phyloP scores from a whole-genome alignment of 2,329 filamentous ascomycete species.

The Xylariomycetidae sp. region DNA sequence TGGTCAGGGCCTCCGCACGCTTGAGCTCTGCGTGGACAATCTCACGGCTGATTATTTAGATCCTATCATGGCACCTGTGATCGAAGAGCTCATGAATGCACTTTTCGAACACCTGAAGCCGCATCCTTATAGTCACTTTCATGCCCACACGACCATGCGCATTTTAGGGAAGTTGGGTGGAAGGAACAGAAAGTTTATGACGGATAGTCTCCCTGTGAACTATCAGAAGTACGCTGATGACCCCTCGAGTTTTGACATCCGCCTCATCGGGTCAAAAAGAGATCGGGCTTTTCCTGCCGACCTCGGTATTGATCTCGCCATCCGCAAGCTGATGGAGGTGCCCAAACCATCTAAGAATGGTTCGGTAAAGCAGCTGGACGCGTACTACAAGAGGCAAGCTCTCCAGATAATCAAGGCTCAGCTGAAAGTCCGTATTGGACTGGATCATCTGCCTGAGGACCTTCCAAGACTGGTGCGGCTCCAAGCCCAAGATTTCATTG shows the following conservation, averaged over 20 bases:
- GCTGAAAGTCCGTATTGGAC: conserved; percentile 83
- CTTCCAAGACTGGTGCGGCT: conserved; percentile 78
- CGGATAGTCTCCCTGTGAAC: conserved; percentile 75
- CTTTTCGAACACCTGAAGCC: conserved; percentile 94
- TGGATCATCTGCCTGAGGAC: conserved; percentile 84
- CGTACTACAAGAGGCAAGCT: conserved; percentile 90
- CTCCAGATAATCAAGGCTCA: conserved; percentile 84
- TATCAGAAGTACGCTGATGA: conserved; percentile 88
- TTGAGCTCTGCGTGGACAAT: conserved; percentile 97
- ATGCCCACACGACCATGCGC: conserved; percentile 94
- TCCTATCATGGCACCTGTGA: conserved; percentile 97
- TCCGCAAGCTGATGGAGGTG: conserved; percentile 79
- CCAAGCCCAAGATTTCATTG: conserved; percentile 80
- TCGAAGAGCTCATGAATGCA: conserved; percentile 97
- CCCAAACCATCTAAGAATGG: conserved; percentile 56
- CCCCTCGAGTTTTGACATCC: conserved; percentile 78
- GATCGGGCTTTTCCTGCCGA: conserved; percentile 84
- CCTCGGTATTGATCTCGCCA: conserved; percentile 82
- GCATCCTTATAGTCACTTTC: conserved; percentile 93
- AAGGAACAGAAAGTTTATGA: conserved; percentile 92
- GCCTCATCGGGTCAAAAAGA: conserved; percentile 82
- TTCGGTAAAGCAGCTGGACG: conserved; percentile 59
- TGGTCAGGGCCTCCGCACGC: conserved; percentile 84
- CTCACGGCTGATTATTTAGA: conserved; percentile 96
- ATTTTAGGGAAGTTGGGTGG: conserved; percentile 96